Evolutionary conservation across 306 rosid species (phyloP).

Genomic region (Hippophae tibetana): DNA sequence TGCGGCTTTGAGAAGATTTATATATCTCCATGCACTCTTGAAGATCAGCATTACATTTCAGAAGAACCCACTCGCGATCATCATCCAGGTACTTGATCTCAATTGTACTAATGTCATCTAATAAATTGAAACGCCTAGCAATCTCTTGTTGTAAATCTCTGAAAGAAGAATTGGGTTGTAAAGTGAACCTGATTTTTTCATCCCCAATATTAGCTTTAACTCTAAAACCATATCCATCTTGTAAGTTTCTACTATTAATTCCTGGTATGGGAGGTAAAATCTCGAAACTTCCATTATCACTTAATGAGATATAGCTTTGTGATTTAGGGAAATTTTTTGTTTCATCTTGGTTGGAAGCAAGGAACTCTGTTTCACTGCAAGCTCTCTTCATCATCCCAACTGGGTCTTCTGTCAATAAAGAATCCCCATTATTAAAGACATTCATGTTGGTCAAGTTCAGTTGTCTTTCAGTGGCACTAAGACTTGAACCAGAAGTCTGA

Average conservation of each 20-base stretch:
- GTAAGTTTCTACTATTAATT: not conserved
- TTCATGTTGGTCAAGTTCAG: conserved; percentile 18
- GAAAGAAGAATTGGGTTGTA: conserved; percentile 33
- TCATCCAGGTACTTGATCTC: conserved; percentile 45
- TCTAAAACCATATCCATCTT: conserved; percentile 23
- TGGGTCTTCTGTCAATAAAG: conserved; percentile 26
- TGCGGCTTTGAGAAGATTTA: conserved; percentile 36
- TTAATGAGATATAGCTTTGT: conserved; percentile 14
- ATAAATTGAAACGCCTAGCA: conserved; percentile 36
- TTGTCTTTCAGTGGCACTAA: conserved; percentile 9
- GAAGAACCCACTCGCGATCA: conserved; percentile 40
- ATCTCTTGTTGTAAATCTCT: conserved; percentile 46
- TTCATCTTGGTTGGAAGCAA: conserved; percentile 20
- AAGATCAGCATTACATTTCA: conserved; percentile 50
- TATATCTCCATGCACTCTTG: conserved; percentile 45
- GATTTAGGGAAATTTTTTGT: conserved; percentile 22
- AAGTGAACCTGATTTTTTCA: conserved; percentile 40
- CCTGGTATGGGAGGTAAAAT: conserved; percentile 20
- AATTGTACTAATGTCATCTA: conserved; percentile 28
- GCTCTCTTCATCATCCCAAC: conserved; percentile 19
- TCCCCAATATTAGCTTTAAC: conserved; percentile 52
- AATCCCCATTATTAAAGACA: conserved; percentile 10
- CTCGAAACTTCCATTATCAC: conserved; percentile 11
- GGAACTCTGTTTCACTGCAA: conserved; percentile 15
- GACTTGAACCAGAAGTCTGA: conserved; percentile 26